Percentiles rank a stretch among this genome's conserved stretches.
Evolutionary conservation across 495 filamentous ascomycete genomes (phyloP).

Genomic region (Bacidia rubella): DNA sequence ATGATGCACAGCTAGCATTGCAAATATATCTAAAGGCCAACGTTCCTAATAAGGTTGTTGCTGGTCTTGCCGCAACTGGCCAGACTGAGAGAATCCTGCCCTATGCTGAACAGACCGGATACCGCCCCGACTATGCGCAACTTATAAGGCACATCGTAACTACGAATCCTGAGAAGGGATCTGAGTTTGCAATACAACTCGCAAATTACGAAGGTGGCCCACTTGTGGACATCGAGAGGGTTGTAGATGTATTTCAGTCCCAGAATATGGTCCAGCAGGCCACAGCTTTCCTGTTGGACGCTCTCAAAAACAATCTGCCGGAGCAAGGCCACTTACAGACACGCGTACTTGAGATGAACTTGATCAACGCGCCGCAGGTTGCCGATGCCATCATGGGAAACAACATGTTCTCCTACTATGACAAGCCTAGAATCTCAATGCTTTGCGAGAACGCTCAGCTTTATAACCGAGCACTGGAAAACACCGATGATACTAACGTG

Average conservation of each 20-base stretch:
- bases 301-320: conserved; percentile 81
- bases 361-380: conserved; percentile 90
- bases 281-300: conserved; percentile 91
- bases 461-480: conserved; percentile 80
- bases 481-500: conserved; percentile 78
- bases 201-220: conserved; percentile 75
- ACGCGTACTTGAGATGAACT: conserved; percentile 92
- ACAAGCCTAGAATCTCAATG: conserved; percentile 71
- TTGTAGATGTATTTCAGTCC: conserved; percentile 93
- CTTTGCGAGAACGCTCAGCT: conserved; percentile 87
- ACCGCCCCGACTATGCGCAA: conserved; percentile 81
- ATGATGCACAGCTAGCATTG: conserved; percentile 76
- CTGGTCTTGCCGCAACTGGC: conserved; percentile 86
- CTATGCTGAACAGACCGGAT: conserved; percentile 69
- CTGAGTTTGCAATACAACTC: conserved; percentile 80
- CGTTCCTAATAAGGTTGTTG: conserved; percentile 80
- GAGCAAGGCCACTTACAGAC: conserved; percentile 92
- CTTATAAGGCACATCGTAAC: conserved; percentile 86
- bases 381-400: conserved; percentile 95
- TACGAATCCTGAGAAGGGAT: conserved; percentile 84
- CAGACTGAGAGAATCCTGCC: conserved; percentile 92
- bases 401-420: conserved; percentile 94
- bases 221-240: conserved; percentile 83
- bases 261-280: conserved; percentile 97
- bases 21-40: conserved; percentile 79